Evolutionary conservation across 78 protist genomes (phyloP).

Genomic region (Cavenderia fasciculata): DNA sequence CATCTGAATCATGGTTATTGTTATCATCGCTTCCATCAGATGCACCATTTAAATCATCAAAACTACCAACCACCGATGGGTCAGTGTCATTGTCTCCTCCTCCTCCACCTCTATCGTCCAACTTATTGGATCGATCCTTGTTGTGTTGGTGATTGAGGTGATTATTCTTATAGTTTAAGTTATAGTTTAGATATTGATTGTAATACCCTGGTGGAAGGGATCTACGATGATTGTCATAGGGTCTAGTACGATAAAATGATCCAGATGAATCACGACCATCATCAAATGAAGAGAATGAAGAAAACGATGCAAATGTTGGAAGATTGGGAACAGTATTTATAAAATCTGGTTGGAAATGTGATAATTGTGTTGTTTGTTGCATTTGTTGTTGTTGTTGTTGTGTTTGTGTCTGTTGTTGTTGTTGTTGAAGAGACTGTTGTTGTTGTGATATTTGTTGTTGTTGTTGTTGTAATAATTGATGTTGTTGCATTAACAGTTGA

Average conservation of each 20-base stretch:
- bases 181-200: slow-evolving; percentile 64
- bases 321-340: not conserved
- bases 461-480: not conserved
- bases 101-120: not conserved
- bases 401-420: not conserved
- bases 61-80: too few relatives aligned
- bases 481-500: not conserved
- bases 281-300: slow-evolving; percentile 1
- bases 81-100: too few relatives aligned
- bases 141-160: not conserved
- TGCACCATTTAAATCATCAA: not conserved
- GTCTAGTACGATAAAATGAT: slow-evolving; percentile 50
- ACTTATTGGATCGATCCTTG: not conserved
- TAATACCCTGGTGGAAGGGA: slow-evolving; percentile 64
- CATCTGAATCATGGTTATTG: not conserved
- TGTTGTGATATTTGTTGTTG: not conserved
- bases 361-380: not conserved
- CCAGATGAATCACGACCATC: slow-evolving; percentile 6
- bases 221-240: slow-evolving; percentile 30
- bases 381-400: not conserved
- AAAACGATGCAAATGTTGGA: slow-evolving; percentile 19
- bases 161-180: slow-evolving; percentile 1
- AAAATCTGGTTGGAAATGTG: too few relatives aligned
- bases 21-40: not conserved
- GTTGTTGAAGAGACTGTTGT: not conserved